These are phyloP conservation scores for Rosa lucieae DNA, from an alignment of 306 rosid genomes.

Conservation along the genomic window DNA sequence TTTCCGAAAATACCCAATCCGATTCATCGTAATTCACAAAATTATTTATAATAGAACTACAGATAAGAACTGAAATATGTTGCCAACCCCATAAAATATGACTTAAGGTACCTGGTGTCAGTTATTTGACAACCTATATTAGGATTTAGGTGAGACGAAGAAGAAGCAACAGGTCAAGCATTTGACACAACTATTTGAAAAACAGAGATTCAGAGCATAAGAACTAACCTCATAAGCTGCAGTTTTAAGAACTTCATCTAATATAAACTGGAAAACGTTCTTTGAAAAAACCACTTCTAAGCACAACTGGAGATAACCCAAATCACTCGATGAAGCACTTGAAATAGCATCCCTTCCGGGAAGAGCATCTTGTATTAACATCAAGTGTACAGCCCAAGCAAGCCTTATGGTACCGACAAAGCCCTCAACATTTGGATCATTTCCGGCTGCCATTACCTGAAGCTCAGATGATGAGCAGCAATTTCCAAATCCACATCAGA, in stretches of 20 bases:
- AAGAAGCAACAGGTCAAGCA: conserved; percentile 9
- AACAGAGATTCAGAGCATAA: background rate
- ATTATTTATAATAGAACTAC: background rate
- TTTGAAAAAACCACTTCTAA: conserved; percentile 76
- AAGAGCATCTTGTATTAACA: conserved; percentile 65
- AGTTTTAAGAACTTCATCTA: conserved; percentile 76
- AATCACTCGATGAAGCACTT: conserved; percentile 65
- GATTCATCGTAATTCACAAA: background rate
- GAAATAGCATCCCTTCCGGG: conserved; percentile 57
- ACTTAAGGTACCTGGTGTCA: background rate
- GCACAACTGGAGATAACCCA: conserved; percentile 60
- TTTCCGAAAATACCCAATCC: background rate
- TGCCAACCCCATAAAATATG: background rate
- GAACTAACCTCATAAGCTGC: conserved; percentile 83
- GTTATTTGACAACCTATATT: background rate
- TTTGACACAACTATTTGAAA: background rate
- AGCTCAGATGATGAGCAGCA: conserved; percentile 29
- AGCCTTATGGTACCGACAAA: conserved; percentile 71
- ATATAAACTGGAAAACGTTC: conserved; percentile 77
- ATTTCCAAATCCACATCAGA: conserved; percentile 22
- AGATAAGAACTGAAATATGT: background rate
- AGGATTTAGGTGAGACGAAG: background rate
- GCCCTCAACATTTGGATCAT: conserved; percentile 74
- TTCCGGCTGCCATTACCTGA: conserved; percentile 78
- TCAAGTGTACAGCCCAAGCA: conserved; percentile 91